phyloP scores from a whole-genome alignment of 169 alveolate species.

The Eimeria acervulina region DNA sequence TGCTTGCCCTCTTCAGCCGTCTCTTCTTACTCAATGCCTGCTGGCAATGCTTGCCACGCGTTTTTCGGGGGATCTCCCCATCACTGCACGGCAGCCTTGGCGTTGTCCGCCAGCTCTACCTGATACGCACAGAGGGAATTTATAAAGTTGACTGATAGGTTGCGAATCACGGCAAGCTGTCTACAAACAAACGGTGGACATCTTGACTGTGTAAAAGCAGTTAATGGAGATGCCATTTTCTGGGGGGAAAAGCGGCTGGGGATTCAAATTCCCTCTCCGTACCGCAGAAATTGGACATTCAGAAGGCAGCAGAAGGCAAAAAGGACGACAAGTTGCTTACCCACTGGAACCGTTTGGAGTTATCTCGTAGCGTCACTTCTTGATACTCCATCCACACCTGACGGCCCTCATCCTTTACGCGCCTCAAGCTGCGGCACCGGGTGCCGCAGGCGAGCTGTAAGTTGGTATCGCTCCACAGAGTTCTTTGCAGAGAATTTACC shows the following conservation, averaged over 20 bases:
- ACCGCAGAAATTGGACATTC: not conserved
- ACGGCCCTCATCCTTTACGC: conserved; percentile 40
- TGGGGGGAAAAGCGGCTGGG: not conserved
- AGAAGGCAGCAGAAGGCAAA: not conserved
- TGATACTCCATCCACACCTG: conserved; percentile 63
- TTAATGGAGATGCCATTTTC: not conserved
- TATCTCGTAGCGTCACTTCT: conserved; percentile 21
- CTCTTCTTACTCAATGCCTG: not conserved
- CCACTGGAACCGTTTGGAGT: conserved; percentile 58
- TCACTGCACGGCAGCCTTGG: not conserved
- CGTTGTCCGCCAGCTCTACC: conserved; percentile 19
- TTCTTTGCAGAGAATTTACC: not conserved
- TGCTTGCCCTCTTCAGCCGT: not conserved
- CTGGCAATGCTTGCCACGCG: too few relatives aligned
- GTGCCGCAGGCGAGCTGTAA: conserved; percentile 24
- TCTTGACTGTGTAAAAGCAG: not conserved
- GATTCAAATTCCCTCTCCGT: not conserved
- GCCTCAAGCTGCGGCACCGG: conserved; percentile 43
- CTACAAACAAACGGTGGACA: not conserved
- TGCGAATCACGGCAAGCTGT: not conserved
- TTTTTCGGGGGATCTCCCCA: not conserved
- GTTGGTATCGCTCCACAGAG: conserved; percentile 10
- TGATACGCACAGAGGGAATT: not conserved
- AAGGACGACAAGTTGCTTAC: not conserved
- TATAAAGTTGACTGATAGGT: not conserved